Percentiles rank a stretch among this genome's conserved stretches.
Evolutionary conservation across 2,329 filamentous ascomycete species (phyloP).

Genomic region (Sordariomycetes sp.): DNA sequence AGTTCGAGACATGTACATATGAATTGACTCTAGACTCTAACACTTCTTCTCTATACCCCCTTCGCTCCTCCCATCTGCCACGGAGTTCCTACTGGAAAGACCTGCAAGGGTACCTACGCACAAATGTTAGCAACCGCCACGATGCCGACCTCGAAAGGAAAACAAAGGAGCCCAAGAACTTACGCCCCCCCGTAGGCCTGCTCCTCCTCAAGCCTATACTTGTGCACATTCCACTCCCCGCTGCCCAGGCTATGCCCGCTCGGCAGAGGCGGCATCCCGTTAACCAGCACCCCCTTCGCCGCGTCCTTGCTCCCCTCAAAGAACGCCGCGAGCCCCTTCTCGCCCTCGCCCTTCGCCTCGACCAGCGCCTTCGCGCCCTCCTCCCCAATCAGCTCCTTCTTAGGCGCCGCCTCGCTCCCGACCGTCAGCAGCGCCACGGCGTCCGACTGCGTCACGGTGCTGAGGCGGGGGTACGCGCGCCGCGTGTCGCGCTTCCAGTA

Average conservation of each 20-base stretch:
- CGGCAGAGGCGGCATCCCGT: constrained; percentile 79
- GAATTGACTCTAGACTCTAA: background rate
- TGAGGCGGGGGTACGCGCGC: constrained; percentile 68
- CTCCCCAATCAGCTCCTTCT: constrained; percentile 65
- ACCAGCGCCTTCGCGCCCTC: constrained; percentile 52
- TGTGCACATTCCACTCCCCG: constrained; percentile 51
- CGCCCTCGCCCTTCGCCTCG: constrained; percentile 58
- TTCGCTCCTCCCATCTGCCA: constrained; percentile 10
- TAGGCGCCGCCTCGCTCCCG: constrained; percentile 69
- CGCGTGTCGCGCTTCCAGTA: constrained; percentile 83
- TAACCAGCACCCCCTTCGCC: constrained; percentile 48
- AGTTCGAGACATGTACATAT: background rate
- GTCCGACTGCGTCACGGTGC: constrained; percentile 71
- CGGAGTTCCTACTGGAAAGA: constrained; percentile 33
- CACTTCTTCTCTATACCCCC: constrained; percentile 3
- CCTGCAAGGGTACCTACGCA: constrained; percentile 47
- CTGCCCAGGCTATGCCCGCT: constrained; percentile 47
- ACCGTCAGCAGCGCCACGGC: constrained; percentile 74
- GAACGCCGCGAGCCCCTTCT: constrained; percentile 54
- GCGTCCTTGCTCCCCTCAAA: constrained; percentile 57
- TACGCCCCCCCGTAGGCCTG: constrained; percentile 59
- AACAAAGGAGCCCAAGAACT: constrained; percentile 19
- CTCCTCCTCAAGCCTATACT: constrained; percentile 51
- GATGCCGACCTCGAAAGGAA: constrained; percentile 3
- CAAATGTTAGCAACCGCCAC: constrained; percentile 14